A percentile compares a stretch with the other conserved stretches of the same genome.
Conservation (phyloP, 768 basidiomycete species). For the Sarcodon aspratus region DNA sequence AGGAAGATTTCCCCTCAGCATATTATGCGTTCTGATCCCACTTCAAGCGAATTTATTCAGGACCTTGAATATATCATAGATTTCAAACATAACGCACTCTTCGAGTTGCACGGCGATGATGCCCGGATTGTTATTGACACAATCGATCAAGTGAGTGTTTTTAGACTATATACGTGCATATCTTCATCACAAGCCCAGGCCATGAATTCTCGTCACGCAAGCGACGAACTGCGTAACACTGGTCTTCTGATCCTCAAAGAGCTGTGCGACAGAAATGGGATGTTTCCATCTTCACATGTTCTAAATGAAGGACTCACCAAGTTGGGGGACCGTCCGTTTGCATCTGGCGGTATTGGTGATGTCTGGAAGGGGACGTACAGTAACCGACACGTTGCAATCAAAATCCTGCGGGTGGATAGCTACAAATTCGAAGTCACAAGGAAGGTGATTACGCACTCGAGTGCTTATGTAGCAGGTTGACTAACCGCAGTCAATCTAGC, state of each 20-base stretch:
- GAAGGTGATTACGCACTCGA: too few species aligned
- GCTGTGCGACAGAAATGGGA: neutral
- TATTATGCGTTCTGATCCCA: too few species aligned
- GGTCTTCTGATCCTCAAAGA: too few species aligned
- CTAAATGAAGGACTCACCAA: neutral
- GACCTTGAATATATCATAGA: too few species aligned
- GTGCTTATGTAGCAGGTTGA: neutral
- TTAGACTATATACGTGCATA: too few species aligned
- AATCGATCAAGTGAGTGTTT: neutral
- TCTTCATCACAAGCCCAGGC: too few species aligned
- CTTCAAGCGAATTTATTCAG: too few species aligned
- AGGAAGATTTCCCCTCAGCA: too few species aligned
- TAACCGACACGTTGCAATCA: neutral
- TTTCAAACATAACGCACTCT: too few species aligned
- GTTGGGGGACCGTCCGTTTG: neutral
- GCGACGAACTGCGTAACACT: too few species aligned
- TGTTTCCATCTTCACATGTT: neutral
- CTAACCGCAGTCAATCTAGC: neutral
- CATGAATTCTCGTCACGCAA: too few species aligned
- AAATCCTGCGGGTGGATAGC: neutral
- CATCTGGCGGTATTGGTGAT: constrained; percentile 1
- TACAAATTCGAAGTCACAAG: neutral
- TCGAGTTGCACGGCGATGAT: neutral
- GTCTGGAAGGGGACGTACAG: constrained; percentile 1
- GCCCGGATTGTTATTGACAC: neutral